Base-by-base conservation (phyloP, 306 rosid species). In the Vigna angularis region DNA sequence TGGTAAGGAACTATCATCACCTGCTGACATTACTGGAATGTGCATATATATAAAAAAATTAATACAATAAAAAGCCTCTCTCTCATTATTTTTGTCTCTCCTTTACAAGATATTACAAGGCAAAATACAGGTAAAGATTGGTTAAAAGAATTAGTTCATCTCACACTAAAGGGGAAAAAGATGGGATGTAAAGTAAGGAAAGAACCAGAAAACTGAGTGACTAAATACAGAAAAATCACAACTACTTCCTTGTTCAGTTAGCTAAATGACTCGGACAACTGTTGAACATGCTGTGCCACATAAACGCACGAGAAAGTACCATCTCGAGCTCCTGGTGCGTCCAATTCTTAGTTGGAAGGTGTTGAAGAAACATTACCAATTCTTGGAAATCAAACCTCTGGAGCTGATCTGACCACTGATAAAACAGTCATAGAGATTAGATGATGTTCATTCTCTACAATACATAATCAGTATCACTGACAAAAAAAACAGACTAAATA, bases 271-370 rank as follows among this genome's bases (percentile, higher is more conserved):
- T 96, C 0, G 98, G 99, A 70, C 91, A 93, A 82, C 84, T 88
- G 86, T 93, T 96, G 90, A 96, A 96, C 98, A 96, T 91, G 86
- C 90, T 93, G 89, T 96, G 96, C 98, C 99, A 96, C 97, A 96
- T 90, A 85, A 86, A 93, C 56, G 98, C 99, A 51, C 98, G 93
- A 50, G 98, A 96, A 48, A 96, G 98, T 76, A 96, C 99, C 91
- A 87, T 90, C 87, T 96, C 99, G 0, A 96, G 98, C 83, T 96
- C 99, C 82, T 93, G 96, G 74, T 93, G 88, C 66, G 87, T 85
- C 99, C 99, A 96, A 81, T 83, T 88, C 57, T 91, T 87, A 14
- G 98, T 96, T 47, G 99, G 99, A 78, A 93, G 93, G 79, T 91
- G 99, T 86, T 96, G 99, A 77, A 96, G 98, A 83, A 96, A 96